phyloP scores from a whole-genome alignment of 495 filamentous ascomycete genomes.

The Trichoderma asperelloides region DNA sequence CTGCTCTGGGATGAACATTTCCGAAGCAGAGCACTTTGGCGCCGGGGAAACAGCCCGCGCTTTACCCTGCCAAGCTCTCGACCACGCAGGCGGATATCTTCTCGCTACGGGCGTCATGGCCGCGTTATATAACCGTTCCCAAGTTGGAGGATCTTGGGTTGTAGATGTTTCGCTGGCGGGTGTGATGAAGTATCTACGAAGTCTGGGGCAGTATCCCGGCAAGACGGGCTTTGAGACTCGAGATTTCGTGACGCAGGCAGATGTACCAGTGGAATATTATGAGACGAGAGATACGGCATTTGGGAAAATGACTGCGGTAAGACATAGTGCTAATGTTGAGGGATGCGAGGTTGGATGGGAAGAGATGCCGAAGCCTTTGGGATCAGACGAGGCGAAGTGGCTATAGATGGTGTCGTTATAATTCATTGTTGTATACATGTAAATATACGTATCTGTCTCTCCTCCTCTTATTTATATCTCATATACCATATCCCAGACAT shows the following conservation, averaged over 20 bases:
- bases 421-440: background rate
- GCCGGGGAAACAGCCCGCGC: constrained; percentile 49
- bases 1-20: constrained; percentile 40
- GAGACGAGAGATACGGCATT: constrained; percentile 23
- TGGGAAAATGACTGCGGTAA: constrained; percentile 25
- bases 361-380: constrained; percentile 25
- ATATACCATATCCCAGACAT: background rate
- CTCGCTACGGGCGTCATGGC: constrained; percentile 44
- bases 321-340: constrained; percentile 25
- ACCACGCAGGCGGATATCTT: constrained; percentile 34
- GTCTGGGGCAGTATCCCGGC: constrained; percentile 41
- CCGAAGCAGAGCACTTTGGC: constrained; percentile 39
- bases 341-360: constrained; percentile 25
- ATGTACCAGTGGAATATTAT: constrained; percentile 15
- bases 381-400: constrained; percentile 29
- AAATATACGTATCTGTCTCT: background rate
- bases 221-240: constrained; percentile 31
- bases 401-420: background rate
- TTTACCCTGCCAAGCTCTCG: constrained; percentile 20
- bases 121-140: constrained; percentile 42
- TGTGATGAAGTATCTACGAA: constrained; percentile 47
- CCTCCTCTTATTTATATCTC: background rate
- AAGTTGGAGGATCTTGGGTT: constrained; percentile 39
- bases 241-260: constrained; percentile 11
- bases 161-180: constrained; percentile 45